Base-by-base conservation (phyloP, 139 green algal species). In the Trebouxia sp. region DNA sequence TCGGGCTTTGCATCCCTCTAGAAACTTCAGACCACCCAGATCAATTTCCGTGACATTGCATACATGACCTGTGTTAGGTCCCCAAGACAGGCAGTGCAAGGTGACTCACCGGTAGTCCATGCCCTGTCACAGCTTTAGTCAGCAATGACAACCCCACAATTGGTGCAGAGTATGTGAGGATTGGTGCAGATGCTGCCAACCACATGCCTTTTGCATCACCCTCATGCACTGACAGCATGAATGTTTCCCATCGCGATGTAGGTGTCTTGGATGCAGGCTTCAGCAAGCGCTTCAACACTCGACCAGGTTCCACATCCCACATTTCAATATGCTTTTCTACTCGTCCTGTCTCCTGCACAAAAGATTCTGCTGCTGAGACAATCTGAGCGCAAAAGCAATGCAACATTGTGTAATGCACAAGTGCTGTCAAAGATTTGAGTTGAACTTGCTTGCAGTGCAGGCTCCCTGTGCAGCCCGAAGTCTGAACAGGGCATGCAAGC, bases 281-380 rank as follows among this genome's bases (percentile, higher is more conserved):
- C 53, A 96, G 74, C 66, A 96, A 82, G 48, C 85, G 62, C 42
- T 82, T 67, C 53, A 96, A 26, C 12, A 85, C 81, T 28, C 35
- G 30, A 5, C 45, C 58, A 22, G 92, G 90, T 47, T 95, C 89
- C 26, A 92, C 83, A 35, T 96, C 89, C 92, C 92, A 96, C 12
- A 43, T 32, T 81, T 96, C 92, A 58, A 92, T 87, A 79, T 96
- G 92, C 69, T 89, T 72, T 24, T 93, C 86, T 51, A 96, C 92
- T 24, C 43, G 65, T 2, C 87, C 85, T 1, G 67, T 87, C 14
- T 83, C 66, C 80, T 88, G 76, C 69, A 65, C 1, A 42, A 12
- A 48, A 30, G n/a, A 32, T 41, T 26, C 5, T 39, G 70, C 41
- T 42, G 17, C 70, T 42, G 43, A 37, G n/a, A 6, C 10, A 30